Evolutionary conservation across 1,284 basidiomycete species (phyloP), one percentile per base, ranked within the genome.

Genomic region (Marasmius tenuissimus): DNA sequence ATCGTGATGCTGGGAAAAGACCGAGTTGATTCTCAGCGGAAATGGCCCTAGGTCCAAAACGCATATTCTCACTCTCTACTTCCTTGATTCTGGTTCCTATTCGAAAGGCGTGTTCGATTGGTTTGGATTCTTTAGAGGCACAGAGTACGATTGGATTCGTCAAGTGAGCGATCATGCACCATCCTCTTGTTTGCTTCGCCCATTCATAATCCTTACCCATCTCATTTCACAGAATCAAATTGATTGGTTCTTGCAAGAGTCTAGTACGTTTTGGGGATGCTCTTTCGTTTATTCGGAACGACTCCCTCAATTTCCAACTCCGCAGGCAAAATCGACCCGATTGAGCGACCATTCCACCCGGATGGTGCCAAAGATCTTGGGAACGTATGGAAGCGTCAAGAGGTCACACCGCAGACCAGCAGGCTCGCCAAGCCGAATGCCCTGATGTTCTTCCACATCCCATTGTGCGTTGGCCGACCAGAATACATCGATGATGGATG

Each of bases 371-470:
- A 85, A 54, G 93, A 94, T 68, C 70, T 93, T 0, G 87, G 84
- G 7, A 75, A 81, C 57, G 73, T 87, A 56, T 92, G 90, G 91
- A 72, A 70, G 51, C 79, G 83, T 51, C 84, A 80, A 39, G 76
- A 91, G 70, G 68, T 89, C 40, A 77, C 83, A 1, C 85, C 88
- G 0, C 74, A 75, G 33, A 78, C 73, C 0, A 79, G 75, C 50
- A 85, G 82, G 58, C 79, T 96, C 0, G 92, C 91, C 4, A 96
- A 95, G 73, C 94, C 94, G 1, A 96, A 96, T 69, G 95, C 93
- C 0, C 75, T 96, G 67, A 92, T 94, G 89, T 97, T 96, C 78
- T 97, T 96, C 86, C 95, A 97, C 69, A 97, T 97, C 58, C 95
- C 95, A 49, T 70, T 97, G 81, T 93, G 74, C n/a, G 92, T 85